Conservation (phyloP, 2,329 filamentous ascomycete genomes). For the Neocucurbitaria cava region DNA sequence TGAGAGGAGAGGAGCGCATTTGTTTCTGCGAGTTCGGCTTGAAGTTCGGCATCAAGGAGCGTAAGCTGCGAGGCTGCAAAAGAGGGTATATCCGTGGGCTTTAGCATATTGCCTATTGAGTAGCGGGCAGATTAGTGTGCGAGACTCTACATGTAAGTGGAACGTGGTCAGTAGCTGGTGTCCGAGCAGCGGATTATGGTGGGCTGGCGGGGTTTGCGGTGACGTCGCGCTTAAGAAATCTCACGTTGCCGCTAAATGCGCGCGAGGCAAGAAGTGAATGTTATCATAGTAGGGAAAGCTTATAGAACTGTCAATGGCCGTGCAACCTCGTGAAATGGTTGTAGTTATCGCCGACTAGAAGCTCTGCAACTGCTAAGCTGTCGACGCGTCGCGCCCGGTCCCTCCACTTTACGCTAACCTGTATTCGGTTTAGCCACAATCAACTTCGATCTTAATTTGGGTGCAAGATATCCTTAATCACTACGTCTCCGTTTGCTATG, state of each 20-base stretch:
- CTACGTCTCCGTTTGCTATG: not conserved
- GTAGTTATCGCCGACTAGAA: not conserved
- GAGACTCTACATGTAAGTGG: not conserved
- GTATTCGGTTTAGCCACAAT: not conserved
- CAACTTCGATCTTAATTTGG: not conserved
- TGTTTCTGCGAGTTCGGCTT: conserved; percentile 75
- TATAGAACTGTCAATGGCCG: too few relatives aligned
- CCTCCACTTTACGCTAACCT: not conserved
- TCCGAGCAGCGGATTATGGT: not conserved
- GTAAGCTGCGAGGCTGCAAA: conserved; percentile 76
- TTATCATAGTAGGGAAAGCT: not conserved
- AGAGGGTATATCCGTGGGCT: conserved; percentile 62
- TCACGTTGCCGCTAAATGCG: not conserved
- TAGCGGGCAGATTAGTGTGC: conserved; percentile 1
- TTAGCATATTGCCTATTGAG: conserved; percentile 24
- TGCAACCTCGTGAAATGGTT: not conserved
- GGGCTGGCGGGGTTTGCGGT: not conserved
- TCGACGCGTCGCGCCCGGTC: not conserved
- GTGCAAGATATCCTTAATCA: too few relatives aligned
- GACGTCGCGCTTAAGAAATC: not conserved
- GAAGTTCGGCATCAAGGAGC: conserved; percentile 74
- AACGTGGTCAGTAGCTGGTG: not conserved
- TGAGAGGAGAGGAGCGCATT: conserved; percentile 70
- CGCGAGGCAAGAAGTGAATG: not conserved
- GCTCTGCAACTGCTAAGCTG: not conserved